Conservation (phyloP, 2,329 filamentous ascomycete species). For the Colletotrichum magnum region DNA sequence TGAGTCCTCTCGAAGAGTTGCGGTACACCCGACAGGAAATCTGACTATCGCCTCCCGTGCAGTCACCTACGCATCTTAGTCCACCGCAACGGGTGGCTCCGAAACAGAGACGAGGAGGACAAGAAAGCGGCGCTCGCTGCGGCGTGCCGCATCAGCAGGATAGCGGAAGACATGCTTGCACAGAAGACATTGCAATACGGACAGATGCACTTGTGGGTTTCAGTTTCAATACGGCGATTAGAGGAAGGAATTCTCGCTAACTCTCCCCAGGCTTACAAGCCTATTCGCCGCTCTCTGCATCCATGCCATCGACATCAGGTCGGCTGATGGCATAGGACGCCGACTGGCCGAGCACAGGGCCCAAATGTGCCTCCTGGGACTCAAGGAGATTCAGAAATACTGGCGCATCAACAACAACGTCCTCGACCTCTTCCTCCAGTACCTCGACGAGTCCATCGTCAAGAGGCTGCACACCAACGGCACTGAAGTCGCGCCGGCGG, state of each 20-base stretch:
- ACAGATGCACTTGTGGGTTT: slow-evolving; percentile 54
- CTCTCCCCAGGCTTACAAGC: slow-evolving; percentile 49
- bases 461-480: slow-evolving; percentile 48
- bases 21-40: background rate
- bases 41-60: background rate
- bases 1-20: slow-evolving; percentile 31
- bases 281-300: slow-evolving; percentile 56
- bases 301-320: slow-evolving; percentile 53
- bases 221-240: background rate
- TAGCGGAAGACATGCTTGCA: slow-evolving; percentile 55
- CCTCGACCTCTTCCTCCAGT: slow-evolving; percentile 54
- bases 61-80: slow-evolving; percentile 55
- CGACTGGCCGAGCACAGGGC: slow-evolving; percentile 54
- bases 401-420: slow-evolving; percentile 57
- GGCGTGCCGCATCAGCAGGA: slow-evolving; percentile 53
- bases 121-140: slow-evolving; percentile 50
- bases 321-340: slow-evolving; percentile 50
- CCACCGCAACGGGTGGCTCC: slow-evolving; percentile 52
- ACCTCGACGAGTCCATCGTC: slow-evolving; percentile 55
- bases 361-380: slow-evolving; percentile 54
- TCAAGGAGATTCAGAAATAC: slow-evolving; percentile 57
- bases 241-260: background rate
- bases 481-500: slow-evolving; percentile 15
- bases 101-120: slow-evolving; percentile 46
- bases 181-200: slow-evolving; percentile 52